Evolutionary conservation across 331 rosid species (phyloP).

Genomic region (Malus hybrid): DNA sequence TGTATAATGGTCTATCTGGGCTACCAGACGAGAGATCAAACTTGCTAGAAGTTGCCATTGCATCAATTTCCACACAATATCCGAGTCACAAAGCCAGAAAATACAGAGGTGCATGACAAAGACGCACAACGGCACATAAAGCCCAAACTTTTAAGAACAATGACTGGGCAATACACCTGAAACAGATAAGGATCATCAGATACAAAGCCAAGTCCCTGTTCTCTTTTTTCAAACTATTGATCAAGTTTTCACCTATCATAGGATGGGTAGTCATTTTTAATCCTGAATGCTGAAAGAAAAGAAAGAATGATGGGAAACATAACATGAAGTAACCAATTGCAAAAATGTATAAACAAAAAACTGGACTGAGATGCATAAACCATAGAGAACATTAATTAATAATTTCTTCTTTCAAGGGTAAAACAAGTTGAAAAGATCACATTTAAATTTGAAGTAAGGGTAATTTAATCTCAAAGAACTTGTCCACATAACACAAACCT

Average conservation of each 20-base stretch:
- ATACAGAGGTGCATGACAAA: constrained; percentile 59
- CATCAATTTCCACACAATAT: constrained; percentile 49
- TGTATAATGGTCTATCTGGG: constrained; percentile 77
- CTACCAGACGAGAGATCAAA: constrained; percentile 75
- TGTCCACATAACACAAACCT: neutral
- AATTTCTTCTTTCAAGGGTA: neutral
- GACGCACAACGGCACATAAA: constrained; percentile 41
- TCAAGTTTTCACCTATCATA: neutral
- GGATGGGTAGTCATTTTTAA: neutral
- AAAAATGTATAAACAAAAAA: neutral
- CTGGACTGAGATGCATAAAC: neutral
- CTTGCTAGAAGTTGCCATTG: constrained; percentile 87
- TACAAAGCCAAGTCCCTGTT: neutral
- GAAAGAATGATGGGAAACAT: neutral
- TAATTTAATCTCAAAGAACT: neutral
- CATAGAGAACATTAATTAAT: neutral
- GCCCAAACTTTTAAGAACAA: constrained; percentile 30
- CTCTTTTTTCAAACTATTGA: neutral
- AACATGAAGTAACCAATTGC: neutral
- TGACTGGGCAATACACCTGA: constrained; percentile 32
- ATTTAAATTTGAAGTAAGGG: neutral
- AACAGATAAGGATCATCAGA: neutral
- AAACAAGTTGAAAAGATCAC: neutral
- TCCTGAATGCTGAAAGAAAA: neutral
- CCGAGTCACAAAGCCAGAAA: constrained; percentile 38